Evolutionary conservation across 176 grass and related monocot genomes (phyloP).

Genomic region (Zea luxurians): DNA sequence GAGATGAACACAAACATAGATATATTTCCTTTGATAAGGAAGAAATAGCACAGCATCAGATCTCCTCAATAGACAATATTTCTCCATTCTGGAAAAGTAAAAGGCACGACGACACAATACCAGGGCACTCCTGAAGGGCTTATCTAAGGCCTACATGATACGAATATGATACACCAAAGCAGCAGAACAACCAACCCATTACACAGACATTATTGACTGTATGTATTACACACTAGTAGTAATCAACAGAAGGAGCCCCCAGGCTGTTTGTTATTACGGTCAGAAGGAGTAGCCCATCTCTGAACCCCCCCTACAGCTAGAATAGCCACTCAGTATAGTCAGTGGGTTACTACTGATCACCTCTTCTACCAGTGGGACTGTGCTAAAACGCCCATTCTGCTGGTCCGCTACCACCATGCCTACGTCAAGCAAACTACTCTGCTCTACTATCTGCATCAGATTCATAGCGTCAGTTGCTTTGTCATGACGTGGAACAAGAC

Average conservation of each 20-base stretch:
- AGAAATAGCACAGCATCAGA: constrained; percentile 26
- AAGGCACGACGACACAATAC: constrained; percentile 43
- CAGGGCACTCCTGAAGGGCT: constrained; percentile 37
- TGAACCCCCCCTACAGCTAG: constrained; percentile 74
- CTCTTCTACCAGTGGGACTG: constrained; percentile 66
- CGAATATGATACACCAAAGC: constrained; percentile 13
- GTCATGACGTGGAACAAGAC: background rate
- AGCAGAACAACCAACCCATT: constrained; percentile 39
- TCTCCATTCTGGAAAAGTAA: constrained; percentile 31
- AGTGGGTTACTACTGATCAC: constrained; percentile 77
- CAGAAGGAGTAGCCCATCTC: constrained; percentile 84
- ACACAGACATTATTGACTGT: constrained; percentile 37
- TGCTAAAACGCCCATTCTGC: constrained; percentile 87
- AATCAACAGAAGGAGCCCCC: constrained; percentile 36
- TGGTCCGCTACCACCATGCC: constrained; percentile 54
- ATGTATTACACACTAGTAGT: background rate
- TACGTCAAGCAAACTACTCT: constrained; percentile 61
- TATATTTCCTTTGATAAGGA: constrained; percentile 12
- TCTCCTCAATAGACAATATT: constrained; percentile 43
- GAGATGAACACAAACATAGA: constrained; percentile 16
- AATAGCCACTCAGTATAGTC: constrained; percentile 83
- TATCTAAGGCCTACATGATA: constrained; percentile 5
- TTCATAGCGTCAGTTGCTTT: background rate
- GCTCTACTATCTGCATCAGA: constrained; percentile 76
- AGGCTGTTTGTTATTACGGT: constrained; percentile 55